Base-by-base conservation (phyloP, 768 basidiomycete genomes). In the Leccinum boreale region DNA sequence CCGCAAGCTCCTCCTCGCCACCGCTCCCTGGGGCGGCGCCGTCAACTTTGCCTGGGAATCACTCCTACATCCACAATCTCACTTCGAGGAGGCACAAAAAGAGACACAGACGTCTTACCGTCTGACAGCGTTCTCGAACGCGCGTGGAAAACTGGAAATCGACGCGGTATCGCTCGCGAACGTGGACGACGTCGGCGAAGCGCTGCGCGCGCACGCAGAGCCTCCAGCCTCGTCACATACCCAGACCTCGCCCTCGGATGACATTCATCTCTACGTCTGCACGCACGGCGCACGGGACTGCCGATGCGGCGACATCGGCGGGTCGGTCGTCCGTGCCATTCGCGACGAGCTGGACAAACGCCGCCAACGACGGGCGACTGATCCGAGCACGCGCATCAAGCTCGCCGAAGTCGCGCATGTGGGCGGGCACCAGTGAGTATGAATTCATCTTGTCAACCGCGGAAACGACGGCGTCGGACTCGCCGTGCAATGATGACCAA, bases 261-360 rank as follows among this genome's bases (percentile, higher is more conserved):
- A 68, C 45, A 56, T 78, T 48, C 68, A 77, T 61, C 59, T 90
- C 17, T 89, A 86, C 64, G 83, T 94, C 1, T 94, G 92, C 67
- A 92, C 90, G 4, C 92, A 94, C 67, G 84, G 82, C 5, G 77
- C 81, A 42, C 79, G 90, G 51, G 91, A 93, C 67, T 94, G 91
- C 72, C 79, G 91, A 5, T 93, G 92, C 61, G 87, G 87, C 2
- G 79, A 86, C 11, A 78, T 71, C 21, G 91, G 92, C 0, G 78
- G 79, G 3, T 75, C 73, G 11, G 79, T 93, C 7, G 82, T 77
- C 3, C 73, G 73, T 0, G 78, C 84, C 3, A 67, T 94, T 26
- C 73, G 74, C 17, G 73, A 76, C 4, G 87, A 90, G 65, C 70
- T 89, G 7, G 68, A 67, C 39, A 71, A 66, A 42, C 77, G 78